Base-by-base conservation (phyloP, 352 stramenopile species). In the Globisporangium mamillatum region DNA sequence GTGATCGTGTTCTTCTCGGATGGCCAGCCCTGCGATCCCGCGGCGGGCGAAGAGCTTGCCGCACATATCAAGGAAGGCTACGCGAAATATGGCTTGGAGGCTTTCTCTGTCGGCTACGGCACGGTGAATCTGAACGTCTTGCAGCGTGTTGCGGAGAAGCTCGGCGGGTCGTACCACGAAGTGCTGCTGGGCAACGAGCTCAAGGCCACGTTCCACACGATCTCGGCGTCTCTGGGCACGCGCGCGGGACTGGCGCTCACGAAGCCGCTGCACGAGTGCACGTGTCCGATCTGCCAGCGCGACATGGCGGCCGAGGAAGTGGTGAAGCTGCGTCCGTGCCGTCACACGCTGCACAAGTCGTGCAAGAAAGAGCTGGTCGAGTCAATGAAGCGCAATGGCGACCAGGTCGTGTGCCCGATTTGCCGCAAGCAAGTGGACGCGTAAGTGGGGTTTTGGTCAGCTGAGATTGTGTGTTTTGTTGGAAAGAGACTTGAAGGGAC, bases 1-100 rank as follows among this genome's bases (percentile, higher is more conserved):
- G 77, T 84, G 3, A 22, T 95, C 1, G 72, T 95, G 18, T 93
- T 95, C 56, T 94, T 95, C 64, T 91, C 84, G 14, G 85, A 95
- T 54, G 88, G 85, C 0, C 78, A 90, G 5, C 87, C 87, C 2
- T 60, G 38, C 10, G 81, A 92, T n/a, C 66, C 73, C 0, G 4
- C 63, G 14, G 67, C 79, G 27, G 84, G 85, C 4, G 81, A 89
- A 44, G 66, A 79, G 29, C 38, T 93, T n/a, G 85, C 81, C 1
- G 64, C 50, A 2, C 78, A 93, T 36, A 86, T 95, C 36, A 44
- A 70, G n/a, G 34, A 63, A 0, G 80, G 60, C 29, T 95, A 92
- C 64, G 76, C 74, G 3, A 87, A 80, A 69, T 86, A 92, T 48
- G 81, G 75, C 0, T 61, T 95, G 3, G 64, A 86, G 54, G 76